These are phyloP conservation scores for Pyrenula aspistea DNA, from an alignment of 495 filamentous ascomycete genomes.

Conservation along the genomic window DNA sequence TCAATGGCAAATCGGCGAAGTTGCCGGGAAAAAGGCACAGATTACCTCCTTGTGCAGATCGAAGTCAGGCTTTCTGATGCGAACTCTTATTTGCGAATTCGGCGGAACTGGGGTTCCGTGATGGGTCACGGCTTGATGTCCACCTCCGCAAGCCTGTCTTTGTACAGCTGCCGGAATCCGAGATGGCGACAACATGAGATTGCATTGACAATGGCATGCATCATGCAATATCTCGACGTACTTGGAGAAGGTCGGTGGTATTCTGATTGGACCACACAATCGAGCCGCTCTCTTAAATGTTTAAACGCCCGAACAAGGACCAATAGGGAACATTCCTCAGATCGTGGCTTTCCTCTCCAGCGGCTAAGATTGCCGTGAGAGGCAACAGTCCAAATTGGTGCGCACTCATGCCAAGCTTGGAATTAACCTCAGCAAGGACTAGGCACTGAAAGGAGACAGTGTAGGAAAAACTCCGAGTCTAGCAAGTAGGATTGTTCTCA, in stretches of 20 bases:
- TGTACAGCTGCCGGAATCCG: neutral
- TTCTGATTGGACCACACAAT: neutral
- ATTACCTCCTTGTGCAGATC: neutral
- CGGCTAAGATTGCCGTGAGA: too few species aligned
- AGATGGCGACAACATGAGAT: neutral
- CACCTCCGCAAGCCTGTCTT: too few species aligned
- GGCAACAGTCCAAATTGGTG: too few species aligned
- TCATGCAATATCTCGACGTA: neutral
- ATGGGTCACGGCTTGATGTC: neutral
- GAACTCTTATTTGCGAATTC: neutral
- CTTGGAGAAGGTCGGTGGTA: neutral
- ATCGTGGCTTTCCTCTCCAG: neutral
- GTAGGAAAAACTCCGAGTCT: too few species aligned
- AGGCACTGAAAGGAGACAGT: too few species aligned
- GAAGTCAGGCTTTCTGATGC: neutral
- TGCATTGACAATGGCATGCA: neutral
- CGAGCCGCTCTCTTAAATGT: neutral
- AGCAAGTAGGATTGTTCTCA: too few species aligned
- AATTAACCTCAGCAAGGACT: too few species aligned
- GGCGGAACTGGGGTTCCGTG: neutral
- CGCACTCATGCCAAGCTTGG: too few species aligned
- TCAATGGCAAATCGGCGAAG: neutral
- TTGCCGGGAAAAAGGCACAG: neutral
- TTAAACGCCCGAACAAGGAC: neutral
- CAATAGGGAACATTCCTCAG: neutral